These are phyloP conservation scores for Ogataea nitratoaversa DNA, from an alignment of 805 yeast species.

Conservation along the genomic window DNA sequence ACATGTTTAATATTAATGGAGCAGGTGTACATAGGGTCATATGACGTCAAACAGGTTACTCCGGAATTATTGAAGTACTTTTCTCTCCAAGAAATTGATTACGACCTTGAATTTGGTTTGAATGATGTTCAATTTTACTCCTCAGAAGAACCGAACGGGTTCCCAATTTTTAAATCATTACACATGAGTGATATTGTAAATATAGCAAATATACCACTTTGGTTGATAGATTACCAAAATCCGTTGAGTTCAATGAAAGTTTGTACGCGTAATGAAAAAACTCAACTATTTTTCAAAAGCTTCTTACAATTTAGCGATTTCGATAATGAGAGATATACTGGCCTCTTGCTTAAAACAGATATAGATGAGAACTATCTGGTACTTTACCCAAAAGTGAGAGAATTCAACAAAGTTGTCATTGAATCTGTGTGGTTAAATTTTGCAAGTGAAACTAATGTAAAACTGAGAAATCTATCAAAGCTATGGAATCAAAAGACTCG, in stretches of 20 bases:
- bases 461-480: slow-evolving; percentile 5
- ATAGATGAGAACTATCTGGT: slow-evolving; percentile 7
- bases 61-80: not conserved
- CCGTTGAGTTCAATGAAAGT: slow-evolving; percentile 7
- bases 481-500: slow-evolving; percentile 6
- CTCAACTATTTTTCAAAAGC: slow-evolving; percentile 11
- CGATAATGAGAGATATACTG: slow-evolving; percentile 7
- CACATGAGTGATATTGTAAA: slow-evolving; percentile 11
- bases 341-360: slow-evolving; percentile 13
- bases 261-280: slow-evolving; percentile 6
- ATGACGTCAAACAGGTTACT: not conserved
- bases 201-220: slow-evolving; percentile 11
- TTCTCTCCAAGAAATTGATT: not conserved
- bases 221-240: slow-evolving; percentile 10
- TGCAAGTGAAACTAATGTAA: slow-evolving; percentile 9
- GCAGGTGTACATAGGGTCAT: not conserved
- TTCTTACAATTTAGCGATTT: slow-evolving; percentile 11
- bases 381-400: slow-evolving; percentile 10
- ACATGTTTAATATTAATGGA: not conserved
- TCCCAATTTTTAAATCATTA: slow-evolving; percentile 4
- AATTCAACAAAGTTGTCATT: slow-evolving; percentile 7
- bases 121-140: not conserved
- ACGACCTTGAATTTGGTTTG: not conserved
- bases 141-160: not conserved
- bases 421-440: slow-evolving; percentile 12